A percentile compares a stretch with the other conserved stretches of the same genome.
These are phyloP conservation scores for Dendrothele bispora DNA, from an alignment of 768 basidiomycete species.

Conservation along the genomic window DNA sequence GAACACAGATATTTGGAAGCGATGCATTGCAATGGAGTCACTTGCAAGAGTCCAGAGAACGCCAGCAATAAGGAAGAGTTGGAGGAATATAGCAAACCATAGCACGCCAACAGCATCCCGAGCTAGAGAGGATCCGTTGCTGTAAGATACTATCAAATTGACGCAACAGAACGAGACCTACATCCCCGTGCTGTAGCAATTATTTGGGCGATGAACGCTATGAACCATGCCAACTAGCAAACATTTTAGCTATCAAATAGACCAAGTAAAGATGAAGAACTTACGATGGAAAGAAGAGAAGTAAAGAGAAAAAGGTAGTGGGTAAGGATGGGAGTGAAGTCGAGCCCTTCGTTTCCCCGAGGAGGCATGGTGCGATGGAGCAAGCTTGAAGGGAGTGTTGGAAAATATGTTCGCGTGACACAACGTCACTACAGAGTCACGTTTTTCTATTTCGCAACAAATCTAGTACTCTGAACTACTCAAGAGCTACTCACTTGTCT, in stretches of 20 bases:
- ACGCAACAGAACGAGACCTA: conserved; percentile 22
- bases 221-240: conserved; percentile 67
- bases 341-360: conserved; percentile 64
- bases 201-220: conserved; percentile 75
- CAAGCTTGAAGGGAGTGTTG: conserved; percentile 4
- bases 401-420: too few relatives aligned
- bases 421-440: too few relatives aligned
- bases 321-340: conserved; percentile 86
- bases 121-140: conserved; percentile 27
- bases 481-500: too few relatives aligned
- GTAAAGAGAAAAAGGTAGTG: conserved; percentile 93
- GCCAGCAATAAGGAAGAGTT: conserved; percentile 69
- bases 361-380: conserved; percentile 43
- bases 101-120: conserved; percentile 55
- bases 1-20: conserved; percentile 87
- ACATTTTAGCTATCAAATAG: conserved; percentile 34
- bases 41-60: conserved; percentile 78
- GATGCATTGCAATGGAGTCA: conserved; percentile 91
- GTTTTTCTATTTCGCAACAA: too few relatives aligned
- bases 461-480: too few relatives aligned
- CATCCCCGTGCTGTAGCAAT: conserved; percentile 59
- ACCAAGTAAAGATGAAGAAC: conserved; percentile 27
- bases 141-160: background rate
- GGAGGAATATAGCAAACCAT: conserved; percentile 87
- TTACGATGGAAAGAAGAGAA: conserved; percentile 73